Conservation (phyloP, 2,329 filamentous ascomycete genomes). For the Botrytis aclada region DNA sequence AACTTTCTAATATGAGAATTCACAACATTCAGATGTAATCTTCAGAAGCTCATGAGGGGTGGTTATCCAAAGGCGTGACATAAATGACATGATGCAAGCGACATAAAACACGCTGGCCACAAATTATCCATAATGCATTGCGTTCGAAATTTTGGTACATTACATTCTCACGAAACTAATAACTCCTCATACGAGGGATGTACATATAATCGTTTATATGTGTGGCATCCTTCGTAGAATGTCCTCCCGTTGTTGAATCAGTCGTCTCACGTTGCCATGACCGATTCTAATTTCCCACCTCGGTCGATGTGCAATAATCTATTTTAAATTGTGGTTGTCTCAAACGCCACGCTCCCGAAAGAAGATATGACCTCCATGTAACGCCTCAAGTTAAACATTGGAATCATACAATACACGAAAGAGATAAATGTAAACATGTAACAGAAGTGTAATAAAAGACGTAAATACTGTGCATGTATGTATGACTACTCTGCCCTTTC, state of each 20-base stretch:
- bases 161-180: neutral
- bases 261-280: neutral
- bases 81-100: neutral
- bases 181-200: neutral
- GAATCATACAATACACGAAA: slow-evolving; percentile 39
- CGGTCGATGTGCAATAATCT: neutral
- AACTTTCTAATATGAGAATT: neutral
- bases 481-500: neutral
- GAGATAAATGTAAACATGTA: slow-evolving; percentile 38
- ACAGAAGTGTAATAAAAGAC: neutral
- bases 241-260: neutral
- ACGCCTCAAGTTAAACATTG: slow-evolving; percentile 9
- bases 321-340: slow-evolving; percentile 16
- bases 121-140: neutral
- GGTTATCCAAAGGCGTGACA: neutral
- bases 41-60: neutral
- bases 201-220: neutral
- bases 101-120: neutral
- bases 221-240: neutral
- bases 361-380: slow-evolving; percentile 7
- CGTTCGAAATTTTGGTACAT: neutral
- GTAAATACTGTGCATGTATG: neutral
- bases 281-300: slow-evolving; percentile 13
- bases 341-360: slow-evolving; percentile 13
- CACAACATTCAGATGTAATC: neutral